Evolutionary conservation across 352 stramenopile species (phyloP).

Genomic region (Pythium pectinolyticum): DNA sequence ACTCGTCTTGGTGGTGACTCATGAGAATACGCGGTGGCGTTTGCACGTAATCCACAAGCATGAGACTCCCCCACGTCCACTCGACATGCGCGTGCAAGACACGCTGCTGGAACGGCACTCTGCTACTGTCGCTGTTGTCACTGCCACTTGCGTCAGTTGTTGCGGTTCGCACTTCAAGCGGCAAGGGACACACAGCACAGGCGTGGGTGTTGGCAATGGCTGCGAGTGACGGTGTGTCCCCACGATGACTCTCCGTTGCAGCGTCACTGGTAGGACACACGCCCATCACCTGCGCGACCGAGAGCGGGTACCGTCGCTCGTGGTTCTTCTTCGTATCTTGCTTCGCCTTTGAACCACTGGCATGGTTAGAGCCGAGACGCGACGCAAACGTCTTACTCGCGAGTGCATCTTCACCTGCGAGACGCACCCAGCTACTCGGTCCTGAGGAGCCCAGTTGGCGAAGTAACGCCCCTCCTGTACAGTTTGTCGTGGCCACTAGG

Average conservation of each 20-base stretch:
- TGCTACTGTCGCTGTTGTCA: too few relatives aligned
- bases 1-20: too few relatives aligned
- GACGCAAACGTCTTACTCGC: too few relatives aligned
- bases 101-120: background rate
- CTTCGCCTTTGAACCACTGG: background rate
- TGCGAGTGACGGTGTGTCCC: background rate
- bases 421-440: background rate
- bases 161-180: too few relatives aligned
- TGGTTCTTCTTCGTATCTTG: background rate
- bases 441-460: background rate
- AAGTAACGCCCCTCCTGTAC: background rate
- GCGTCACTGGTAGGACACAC: background rate
- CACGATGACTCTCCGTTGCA: background rate
- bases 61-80: background rate
- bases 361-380: too few relatives aligned
- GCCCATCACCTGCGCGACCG: background rate
- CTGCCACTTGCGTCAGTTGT: too few relatives aligned
- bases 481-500: background rate
- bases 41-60: background rate
- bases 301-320: background rate
- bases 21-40: background rate
- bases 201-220: background rate
- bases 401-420: background rate
- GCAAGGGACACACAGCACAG: background rate
- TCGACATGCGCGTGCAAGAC: background rate